phyloP scores from a whole-genome alignment of 2,329 filamentous ascomycete species.

The Colletotrichum tofieldiae region DNA sequence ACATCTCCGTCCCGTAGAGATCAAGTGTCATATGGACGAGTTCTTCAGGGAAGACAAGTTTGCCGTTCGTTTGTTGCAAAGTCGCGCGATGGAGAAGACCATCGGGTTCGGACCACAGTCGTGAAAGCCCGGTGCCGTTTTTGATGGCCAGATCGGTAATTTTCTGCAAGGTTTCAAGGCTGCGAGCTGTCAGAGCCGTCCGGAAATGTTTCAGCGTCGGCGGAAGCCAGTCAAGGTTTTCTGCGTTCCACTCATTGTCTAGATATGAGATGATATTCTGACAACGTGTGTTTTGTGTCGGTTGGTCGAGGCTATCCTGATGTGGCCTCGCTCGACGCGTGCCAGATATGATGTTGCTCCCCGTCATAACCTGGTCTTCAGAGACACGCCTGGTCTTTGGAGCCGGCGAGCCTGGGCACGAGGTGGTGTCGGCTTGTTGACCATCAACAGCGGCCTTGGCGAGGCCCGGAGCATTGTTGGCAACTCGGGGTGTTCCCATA shows the following conservation, averaged over 20 bases:
- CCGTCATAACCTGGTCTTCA: not conserved
- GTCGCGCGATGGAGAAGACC: constrained; percentile 26
- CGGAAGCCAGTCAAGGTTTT: constrained; percentile 33
- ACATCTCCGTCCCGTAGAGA: constrained; percentile 13
- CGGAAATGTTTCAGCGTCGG: constrained; percentile 16
- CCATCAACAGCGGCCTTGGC: not conserved
- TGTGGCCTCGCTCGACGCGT: not conserved
- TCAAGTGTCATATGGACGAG: constrained; percentile 13
- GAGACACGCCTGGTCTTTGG: not conserved
- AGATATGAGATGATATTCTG: constrained; percentile 9
- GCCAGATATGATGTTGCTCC: not conserved
- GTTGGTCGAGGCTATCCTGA: not conserved
- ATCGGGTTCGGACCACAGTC: constrained; percentile 32
- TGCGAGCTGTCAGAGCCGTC: constrained; percentile 15
- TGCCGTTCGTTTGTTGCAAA: constrained; percentile 2
- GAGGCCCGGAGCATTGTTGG: not conserved
- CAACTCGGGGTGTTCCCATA: not conserved
- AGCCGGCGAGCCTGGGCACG: not conserved
- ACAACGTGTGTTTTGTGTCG: not conserved
- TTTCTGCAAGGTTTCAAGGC: constrained; percentile 19
- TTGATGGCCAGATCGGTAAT: constrained; percentile 26
- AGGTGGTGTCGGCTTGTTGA: not conserved
- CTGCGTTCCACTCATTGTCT: constrained; percentile 19
- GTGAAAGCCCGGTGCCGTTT: constrained; percentile 20
- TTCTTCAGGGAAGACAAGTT: constrained; percentile 29